phyloP scores from a whole-genome alignment of 371 early-diverging fungal genomes.

The Mucor mucedo region DNA sequence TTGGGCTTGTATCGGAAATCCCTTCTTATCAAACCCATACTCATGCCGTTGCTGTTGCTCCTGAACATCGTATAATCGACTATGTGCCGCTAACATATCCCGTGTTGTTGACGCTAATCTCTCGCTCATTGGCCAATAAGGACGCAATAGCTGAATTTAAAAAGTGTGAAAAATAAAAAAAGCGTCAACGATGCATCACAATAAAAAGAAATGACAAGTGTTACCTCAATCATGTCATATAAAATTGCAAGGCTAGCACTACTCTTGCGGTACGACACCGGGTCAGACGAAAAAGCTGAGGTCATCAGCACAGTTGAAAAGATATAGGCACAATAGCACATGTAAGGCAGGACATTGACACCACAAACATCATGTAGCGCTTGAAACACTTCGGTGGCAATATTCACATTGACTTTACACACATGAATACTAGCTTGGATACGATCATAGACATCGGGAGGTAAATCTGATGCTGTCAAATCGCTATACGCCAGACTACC shows the following conservation, averaged over 20 bases:
- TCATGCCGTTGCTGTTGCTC: conserved; percentile 24
- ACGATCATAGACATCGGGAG: conserved; percentile 22
- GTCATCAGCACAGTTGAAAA: conserved; percentile 56
- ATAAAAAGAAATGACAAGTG: too few species aligned
- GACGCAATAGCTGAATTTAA: conserved; percentile 15
- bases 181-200: too few species aligned
- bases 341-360: conserved; percentile 45
- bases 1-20: conserved; percentile 7
- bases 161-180: too few species aligned
- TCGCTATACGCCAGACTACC: conserved; percentile 52
- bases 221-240: conserved; percentile 33
- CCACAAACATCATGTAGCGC: conserved; percentile 44
- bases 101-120: conserved; percentile 42
- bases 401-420: conserved; percentile 42
- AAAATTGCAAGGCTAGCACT: conserved; percentile 34
- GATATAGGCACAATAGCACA: conserved; percentile 54
- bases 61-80: conserved; percentile 41
- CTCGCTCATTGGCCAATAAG: conserved; percentile 55
- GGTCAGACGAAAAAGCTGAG: conserved; percentile 44
- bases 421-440: conserved; percentile 35
- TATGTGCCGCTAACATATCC: conserved; percentile 46
- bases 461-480: conserved; percentile 23
- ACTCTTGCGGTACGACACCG: conserved; percentile 37
- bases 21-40: neutral
- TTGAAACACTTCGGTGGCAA: conserved; percentile 42